These are phyloP conservation scores for Claviceps sp. DNA, from an alignment of 2,329 filamentous ascomycete species.

Conservation along the genomic window DNA sequence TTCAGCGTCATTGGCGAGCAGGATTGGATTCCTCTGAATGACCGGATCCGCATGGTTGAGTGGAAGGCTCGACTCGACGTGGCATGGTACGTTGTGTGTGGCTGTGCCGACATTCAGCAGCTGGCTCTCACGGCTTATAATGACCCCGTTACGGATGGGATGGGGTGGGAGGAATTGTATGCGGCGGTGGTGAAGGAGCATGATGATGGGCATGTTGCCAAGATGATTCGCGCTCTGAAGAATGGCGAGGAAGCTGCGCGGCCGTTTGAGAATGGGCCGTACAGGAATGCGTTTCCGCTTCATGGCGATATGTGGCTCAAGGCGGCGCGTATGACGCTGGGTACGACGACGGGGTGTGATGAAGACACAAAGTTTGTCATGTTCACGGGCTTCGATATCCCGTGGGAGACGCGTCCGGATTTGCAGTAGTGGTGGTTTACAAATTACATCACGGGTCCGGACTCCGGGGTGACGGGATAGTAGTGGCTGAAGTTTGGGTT, in stretches of 20 bases:
- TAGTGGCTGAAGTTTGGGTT: too few relatives aligned
- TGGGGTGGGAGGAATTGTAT: constrained; percentile 17
- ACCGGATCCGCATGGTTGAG: constrained; percentile 46
- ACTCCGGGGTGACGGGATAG: too few relatives aligned
- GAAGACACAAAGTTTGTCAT: not conserved
- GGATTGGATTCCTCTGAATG: constrained; percentile 18
- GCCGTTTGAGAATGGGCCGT: constrained; percentile 7
- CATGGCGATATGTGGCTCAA: not conserved
- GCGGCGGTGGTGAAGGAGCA: constrained; percentile 10
- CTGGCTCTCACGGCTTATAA: constrained; percentile 10
- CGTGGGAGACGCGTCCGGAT: not conserved
- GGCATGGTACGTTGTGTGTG: constrained; percentile 46
- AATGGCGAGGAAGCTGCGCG: constrained; percentile 16
- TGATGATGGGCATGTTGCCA: constrained; percentile 23
- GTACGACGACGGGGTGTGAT: not conserved
- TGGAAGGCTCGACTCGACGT: constrained; percentile 53
- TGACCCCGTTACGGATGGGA: constrained; percentile 5
- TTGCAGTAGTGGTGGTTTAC: not conserved
- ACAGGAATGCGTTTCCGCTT: constrained; percentile 8
- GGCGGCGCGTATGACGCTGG: not conserved
- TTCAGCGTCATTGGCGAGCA: constrained; percentile 16
- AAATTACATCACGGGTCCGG: too few relatives aligned
- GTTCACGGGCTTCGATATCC: not conserved
- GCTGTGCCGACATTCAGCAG: constrained; percentile 25
- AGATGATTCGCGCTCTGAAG: constrained; percentile 21